Evolutionary conservation across 805 yeast species (phyloP).

Genomic region (Candida coquimbonensis): DNA sequence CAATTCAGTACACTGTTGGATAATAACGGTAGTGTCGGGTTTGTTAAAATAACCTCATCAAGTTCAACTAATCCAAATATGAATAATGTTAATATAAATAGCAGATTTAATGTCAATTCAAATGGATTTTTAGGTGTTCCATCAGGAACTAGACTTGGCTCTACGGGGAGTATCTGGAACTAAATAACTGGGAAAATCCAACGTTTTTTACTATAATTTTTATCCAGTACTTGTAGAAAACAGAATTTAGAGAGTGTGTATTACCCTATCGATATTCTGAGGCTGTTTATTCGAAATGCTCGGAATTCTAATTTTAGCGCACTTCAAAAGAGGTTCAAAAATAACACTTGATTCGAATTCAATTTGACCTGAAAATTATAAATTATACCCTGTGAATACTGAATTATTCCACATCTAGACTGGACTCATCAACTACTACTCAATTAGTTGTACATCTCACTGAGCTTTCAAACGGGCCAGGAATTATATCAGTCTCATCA

Average conservation of each 20-base stretch:
- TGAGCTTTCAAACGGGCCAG: too few species aligned
- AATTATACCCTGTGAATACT: too few species aligned
- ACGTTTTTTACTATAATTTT: too few species aligned
- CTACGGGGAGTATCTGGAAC: slow-evolving; percentile 3
- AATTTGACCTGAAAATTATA: too few species aligned
- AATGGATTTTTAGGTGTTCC: neutral
- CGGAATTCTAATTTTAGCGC: slow-evolving; percentile 4
- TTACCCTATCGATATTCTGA: too few species aligned
- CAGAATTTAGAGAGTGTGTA: too few species aligned
- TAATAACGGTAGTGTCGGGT: slow-evolving; percentile 9
- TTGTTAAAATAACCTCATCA: slow-evolving; percentile 9
- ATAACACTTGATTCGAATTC: neutral
- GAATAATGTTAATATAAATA: neutral
- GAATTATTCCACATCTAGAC: too few species aligned
- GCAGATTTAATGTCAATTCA: neutral
- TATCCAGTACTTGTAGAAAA: too few species aligned
- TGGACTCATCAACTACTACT: too few species aligned
- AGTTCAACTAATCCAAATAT: neutral
- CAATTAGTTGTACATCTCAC: too few species aligned
- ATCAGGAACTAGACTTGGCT: neutral
- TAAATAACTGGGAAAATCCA: neutral
- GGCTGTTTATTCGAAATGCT: neutral
- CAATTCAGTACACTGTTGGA: slow-evolving; percentile 9
- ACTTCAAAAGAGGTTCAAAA: neutral
- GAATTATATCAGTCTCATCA: too few species aligned